A percentile compares a stretch with the other conserved stretches of the same genome.
Evolutionary conservation across 441 rosid genomes (phyloP).

Genomic region (Theobroma grandiflorum): DNA sequence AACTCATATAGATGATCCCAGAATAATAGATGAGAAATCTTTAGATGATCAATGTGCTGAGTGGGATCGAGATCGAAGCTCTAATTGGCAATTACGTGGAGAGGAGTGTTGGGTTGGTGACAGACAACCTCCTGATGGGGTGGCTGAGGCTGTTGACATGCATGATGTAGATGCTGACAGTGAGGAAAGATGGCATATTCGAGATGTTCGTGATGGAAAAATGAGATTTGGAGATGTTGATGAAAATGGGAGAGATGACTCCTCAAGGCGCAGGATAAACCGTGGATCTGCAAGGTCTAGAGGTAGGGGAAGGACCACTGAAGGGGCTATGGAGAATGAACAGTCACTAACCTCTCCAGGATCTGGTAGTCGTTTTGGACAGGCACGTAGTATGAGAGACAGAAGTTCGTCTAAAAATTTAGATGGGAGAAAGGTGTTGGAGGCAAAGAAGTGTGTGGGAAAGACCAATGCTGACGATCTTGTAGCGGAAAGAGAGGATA

Average conservation of each 20-base stretch:
- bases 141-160: constrained; percentile 49
- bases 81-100: constrained; percentile 41
- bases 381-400: constrained; percentile 57
- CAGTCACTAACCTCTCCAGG: constrained; percentile 69
- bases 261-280: constrained; percentile 64
- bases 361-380: constrained; percentile 65
- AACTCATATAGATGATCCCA: constrained; percentile 53
- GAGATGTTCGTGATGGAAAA: constrained; percentile 59
- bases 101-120: constrained; percentile 40
- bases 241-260: constrained; percentile 81
- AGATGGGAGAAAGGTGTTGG: constrained; percentile 63
- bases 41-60: constrained; percentile 50
- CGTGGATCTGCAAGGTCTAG: constrained; percentile 70
- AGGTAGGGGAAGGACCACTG: constrained; percentile 76
- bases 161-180: constrained; percentile 55
- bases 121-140: constrained; percentile 55
- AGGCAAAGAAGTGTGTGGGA: constrained; percentile 52
- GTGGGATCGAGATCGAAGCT: constrained; percentile 47
- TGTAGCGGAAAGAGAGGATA: constrained; percentile 69
- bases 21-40: constrained; percentile 46
- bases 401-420: constrained; percentile 54
- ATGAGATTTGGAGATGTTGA: constrained; percentile 67
- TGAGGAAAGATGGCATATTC: constrained; percentile 55
- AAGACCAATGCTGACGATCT: constrained; percentile 53
- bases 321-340: constrained; percentile 67